Evolutionary conservation across 176 grass and related monocot genomes (phyloP).

Genomic region (Microstegium vimineum): DNA sequence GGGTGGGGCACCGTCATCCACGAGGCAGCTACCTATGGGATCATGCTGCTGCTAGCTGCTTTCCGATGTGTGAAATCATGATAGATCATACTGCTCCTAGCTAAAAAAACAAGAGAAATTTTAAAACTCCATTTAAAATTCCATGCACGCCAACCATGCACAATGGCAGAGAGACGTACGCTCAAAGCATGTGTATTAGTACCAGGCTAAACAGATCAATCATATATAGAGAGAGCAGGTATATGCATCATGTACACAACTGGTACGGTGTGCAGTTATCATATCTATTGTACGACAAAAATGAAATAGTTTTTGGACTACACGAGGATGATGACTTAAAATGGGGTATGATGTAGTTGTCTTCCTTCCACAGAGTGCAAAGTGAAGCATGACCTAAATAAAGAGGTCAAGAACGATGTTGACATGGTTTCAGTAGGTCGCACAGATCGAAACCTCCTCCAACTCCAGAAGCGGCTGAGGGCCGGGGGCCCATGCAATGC

Average conservation of each 20-base stretch:
- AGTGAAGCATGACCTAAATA: background rate
- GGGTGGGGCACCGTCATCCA: slow-evolving; percentile 12
- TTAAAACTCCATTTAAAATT: slow-evolving; percentile 13
- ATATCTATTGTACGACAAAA: background rate
- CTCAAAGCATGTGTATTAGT: slow-evolving; percentile 15
- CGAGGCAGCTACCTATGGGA: slow-evolving; percentile 8
- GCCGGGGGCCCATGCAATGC: background rate
- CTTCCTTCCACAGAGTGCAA: slow-evolving; percentile 2
- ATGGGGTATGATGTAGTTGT: background rate
- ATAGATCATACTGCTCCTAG: background rate
- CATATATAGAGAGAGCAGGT: background rate
- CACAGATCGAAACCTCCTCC: background rate
- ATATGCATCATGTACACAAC: too few relatives aligned
- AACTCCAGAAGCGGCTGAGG: background rate
- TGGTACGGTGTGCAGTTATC: too few relatives aligned
- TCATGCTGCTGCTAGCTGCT: too few relatives aligned
- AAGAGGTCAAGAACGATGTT: slow-evolving; percentile 7
- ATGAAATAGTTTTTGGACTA: background rate
- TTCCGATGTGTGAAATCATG: slow-evolving; percentile 20
- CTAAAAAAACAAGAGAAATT: background rate
- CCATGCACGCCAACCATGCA: slow-evolving; percentile 11
- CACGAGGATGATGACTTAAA: background rate
- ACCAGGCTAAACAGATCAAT: background rate
- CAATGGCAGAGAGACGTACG: slow-evolving; percentile 20
- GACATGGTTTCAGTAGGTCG: slow-evolving; percentile 19